Percentiles rank a stretch among this genome's conserved stretches.
phyloP scores from a whole-genome alignment of 1,284 basidiomycete genomes.

The Porogramme epimiltina region DNA sequence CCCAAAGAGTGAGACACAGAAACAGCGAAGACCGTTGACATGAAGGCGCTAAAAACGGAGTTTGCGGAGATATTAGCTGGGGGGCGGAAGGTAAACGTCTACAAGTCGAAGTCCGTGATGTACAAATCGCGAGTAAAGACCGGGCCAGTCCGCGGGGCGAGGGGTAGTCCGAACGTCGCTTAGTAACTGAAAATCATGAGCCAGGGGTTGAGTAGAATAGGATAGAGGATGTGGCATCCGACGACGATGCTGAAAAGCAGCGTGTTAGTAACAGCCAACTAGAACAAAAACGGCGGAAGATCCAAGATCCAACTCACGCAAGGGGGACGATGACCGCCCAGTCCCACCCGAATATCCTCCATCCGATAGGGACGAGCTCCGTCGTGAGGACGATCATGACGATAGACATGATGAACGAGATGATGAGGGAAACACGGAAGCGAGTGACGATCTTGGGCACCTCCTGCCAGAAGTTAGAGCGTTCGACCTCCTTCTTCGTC shows the following conservation, averaged over 20 bases:
- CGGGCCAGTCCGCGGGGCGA: too few species aligned
- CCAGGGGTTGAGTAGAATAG: constrained; percentile 78
- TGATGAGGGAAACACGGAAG: constrained; percentile 64
- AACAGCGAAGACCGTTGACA: too few species aligned
- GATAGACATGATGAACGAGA: constrained; percentile 50
- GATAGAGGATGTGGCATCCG: constrained; percentile 69
- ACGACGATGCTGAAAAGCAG: constrained; percentile 49
- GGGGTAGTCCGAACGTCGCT: neutral
- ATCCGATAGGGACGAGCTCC: constrained; percentile 54
- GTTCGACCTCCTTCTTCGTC: constrained; percentile 80
- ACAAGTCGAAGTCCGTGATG: too few species aligned
- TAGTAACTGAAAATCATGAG: constrained; percentile 62
- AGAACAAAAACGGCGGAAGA: constrained; percentile 7
- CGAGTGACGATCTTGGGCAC: constrained; percentile 79
- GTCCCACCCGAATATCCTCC: constrained; percentile 58
- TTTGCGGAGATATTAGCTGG: too few species aligned
- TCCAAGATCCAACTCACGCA: too few species aligned
- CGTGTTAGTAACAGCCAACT: neutral
- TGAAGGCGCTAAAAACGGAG: too few species aligned
- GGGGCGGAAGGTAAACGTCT: too few species aligned
- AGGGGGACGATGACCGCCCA: constrained; percentile 77
- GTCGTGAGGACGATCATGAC: constrained; percentile 59
- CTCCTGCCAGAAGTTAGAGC: constrained; percentile 87
- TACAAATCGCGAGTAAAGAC: too few species aligned
- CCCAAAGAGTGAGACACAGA: too few species aligned